A percentile compares a stretch with the other conserved stretches of the same genome.
Conservation (phyloP, 805 yeast genomes). For the Kodamaea leandrae region DNA sequence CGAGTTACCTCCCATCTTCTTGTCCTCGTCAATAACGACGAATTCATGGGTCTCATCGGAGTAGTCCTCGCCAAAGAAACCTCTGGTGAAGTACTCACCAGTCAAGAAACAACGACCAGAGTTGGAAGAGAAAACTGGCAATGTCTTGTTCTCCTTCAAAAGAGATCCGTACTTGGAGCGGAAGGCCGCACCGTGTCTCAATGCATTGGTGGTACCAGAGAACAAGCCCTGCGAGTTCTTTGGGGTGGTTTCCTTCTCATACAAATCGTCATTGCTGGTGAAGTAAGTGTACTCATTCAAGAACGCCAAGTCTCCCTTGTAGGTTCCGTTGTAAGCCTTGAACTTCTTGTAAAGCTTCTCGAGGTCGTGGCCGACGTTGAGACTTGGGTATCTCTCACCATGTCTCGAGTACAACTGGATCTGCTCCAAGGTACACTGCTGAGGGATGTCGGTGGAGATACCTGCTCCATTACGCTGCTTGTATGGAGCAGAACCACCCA, state of each 20-base stretch:
- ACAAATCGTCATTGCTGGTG: conserved; percentile 32
- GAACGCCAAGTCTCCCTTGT: conserved; percentile 53
- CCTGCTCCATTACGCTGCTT: conserved; percentile 53
- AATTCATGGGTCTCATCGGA: conserved; percentile 30
- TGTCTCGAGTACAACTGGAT: conserved; percentile 74
- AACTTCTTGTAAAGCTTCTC: conserved; percentile 24
- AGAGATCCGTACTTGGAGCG: conserved; percentile 50
- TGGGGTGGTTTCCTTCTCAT: conserved; percentile 52
- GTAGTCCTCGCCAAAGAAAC: conserved; percentile 51
- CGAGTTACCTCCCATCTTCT: conserved; percentile 41
- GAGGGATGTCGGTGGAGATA: conserved; percentile 48
- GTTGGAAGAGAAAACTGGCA: conserved; percentile 57
- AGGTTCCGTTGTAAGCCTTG: conserved; percentile 26
- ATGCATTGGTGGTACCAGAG: conserved; percentile 52
- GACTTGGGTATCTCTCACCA: conserved; percentile 69
- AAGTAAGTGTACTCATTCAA: conserved; percentile 55
- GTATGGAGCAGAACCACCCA: conserved; percentile 61
- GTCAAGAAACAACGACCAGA: conserved; percentile 56
- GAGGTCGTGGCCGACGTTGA: conserved; percentile 24
- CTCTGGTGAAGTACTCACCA: conserved; percentile 55
- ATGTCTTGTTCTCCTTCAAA: conserved; percentile 30
- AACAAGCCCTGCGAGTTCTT: conserved; percentile 45
- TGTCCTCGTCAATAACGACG: conserved; percentile 47
- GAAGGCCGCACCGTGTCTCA: conserved; percentile 48
- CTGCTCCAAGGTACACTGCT: conserved; percentile 56